Evolutionary conservation across 78 protist genomes (phyloP), one percentile per base, ranked within the genome.

Genomic region (Dictyostelium brefeldianum): DNA sequence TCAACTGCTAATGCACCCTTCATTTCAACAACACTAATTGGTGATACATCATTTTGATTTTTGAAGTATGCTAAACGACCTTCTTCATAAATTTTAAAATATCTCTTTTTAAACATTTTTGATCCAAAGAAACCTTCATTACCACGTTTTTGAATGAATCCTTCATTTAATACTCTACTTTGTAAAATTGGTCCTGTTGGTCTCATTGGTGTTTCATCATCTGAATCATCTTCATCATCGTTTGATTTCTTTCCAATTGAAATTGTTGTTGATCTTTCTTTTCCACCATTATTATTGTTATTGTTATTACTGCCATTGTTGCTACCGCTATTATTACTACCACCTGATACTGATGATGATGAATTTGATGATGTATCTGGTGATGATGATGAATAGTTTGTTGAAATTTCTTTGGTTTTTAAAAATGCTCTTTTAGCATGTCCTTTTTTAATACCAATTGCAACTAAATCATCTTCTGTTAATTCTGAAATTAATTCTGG

Each of bases 401-500:
- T 27, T 29, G 70, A 47, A 3, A 84, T 8, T 12, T 87, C 93
- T 64, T 62, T 56, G 1, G 53, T 15, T 29, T 87, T 87, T 50
- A 87, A 29, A 87, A 87, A 87, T 64, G 93, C 93, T 50, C 93
- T 62, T 41, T 87, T 87, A 25, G 93, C 93, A 87, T 87, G 93
- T 15, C 93, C 93, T 77, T 27, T 87, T 56, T 87, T 87, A 3
- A 87, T 56, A 77, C 84, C 84, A 77, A 87, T 46, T 27, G 83
- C 59, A 41, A 87, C 84, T 46, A 87, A 77, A 47, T 87, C 93
- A 27, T 87, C 93, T 50, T 87, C 93, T 27, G 93, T 87, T 36
- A 87, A 77, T 71, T 87, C 93, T 54, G 84, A 20, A 48, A 87
- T 74, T 46, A 87, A 25, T 50, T 87, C 93, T 65, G 93, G 84